Conservation (phyloP, 148 eudicot species). For the Nyssa sinensis region DNA sequence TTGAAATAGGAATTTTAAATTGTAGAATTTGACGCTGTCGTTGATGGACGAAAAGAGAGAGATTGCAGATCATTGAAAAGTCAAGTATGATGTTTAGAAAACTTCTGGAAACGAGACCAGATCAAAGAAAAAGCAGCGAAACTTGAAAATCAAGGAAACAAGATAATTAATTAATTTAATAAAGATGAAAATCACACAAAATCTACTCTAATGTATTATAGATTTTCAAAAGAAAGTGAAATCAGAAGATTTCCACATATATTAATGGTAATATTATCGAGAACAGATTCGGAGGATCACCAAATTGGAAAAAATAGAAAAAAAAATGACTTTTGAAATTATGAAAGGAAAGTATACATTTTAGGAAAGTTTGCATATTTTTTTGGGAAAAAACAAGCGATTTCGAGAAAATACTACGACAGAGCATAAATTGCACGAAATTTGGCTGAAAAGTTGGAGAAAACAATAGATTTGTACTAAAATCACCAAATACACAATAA, state of each 20-base stretch:
- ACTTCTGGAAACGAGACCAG: slow-evolving; percentile 6
- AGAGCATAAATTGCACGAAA: neutral
- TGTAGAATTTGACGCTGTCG: neutral
- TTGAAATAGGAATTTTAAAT: slow-evolving; percentile 20
- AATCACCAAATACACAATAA: neutral
- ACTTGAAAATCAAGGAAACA: slow-evolving; percentile 13
- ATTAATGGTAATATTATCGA: neutral
- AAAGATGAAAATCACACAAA: neutral
- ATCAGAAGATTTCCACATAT: neutral
- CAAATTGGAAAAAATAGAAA: neutral
- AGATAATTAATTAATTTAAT: neutral
- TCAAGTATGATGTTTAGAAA: neutral
- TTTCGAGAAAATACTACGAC: neutral
- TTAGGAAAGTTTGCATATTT: neutral
- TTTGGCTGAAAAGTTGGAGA: neutral
- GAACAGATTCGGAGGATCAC: neutral
- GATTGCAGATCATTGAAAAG: slow-evolving; percentile 15
- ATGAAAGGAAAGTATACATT: neutral
- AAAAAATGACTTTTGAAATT: neutral
- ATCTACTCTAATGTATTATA: neutral
- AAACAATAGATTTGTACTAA: neutral
- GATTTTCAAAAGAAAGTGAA: neutral
- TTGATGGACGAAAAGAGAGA: slow-evolving; percentile 18
- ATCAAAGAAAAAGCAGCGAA: slow-evolving; percentile 3
- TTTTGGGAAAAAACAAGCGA: no score